Percentiles rank a stretch among this genome's conserved stretches.
phyloP scores from a whole-genome alignment of 2,329 filamentous ascomycete genomes.

The Stemphylium beticola region DNA sequence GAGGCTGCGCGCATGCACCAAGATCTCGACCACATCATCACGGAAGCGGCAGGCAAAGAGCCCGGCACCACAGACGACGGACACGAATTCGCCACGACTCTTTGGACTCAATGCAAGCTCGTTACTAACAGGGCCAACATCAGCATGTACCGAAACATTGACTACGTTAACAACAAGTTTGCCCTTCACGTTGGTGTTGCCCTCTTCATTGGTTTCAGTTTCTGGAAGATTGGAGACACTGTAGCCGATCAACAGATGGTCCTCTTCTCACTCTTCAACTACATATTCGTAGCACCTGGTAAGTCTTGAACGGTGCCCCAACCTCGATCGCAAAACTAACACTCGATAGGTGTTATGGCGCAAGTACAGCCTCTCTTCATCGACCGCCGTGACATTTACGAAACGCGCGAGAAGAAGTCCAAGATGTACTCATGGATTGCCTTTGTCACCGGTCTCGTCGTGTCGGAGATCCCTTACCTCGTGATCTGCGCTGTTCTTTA shows the following conservation, averaged over 20 bases:
- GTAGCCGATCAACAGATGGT: slow-evolving; percentile 50
- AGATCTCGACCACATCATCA: slow-evolving; percentile 48
- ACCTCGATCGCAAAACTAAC: too few species aligned
- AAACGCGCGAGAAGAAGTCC: slow-evolving; percentile 65
- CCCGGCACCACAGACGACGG: slow-evolving; percentile 49
- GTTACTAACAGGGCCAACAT: slow-evolving; percentile 32
- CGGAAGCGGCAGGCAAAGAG: slow-evolving; percentile 46
- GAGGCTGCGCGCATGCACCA: slow-evolving; percentile 41
- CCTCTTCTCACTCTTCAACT: slow-evolving; percentile 59
- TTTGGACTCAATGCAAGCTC: slow-evolving; percentile 34
- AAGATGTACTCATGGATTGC: slow-evolving; percentile 77
- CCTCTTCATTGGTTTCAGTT: slow-evolving; percentile 38
- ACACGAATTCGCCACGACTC: slow-evolving; percentile 39
- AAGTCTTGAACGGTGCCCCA: too few species aligned
- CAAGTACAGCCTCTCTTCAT: slow-evolving; percentile 55
- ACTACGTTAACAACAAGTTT: slow-evolving; percentile 38
- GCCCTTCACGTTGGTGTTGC: slow-evolving; percentile 29
- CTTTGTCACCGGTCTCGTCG: slow-evolving; percentile 72
- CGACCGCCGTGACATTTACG: slow-evolving; percentile 56
- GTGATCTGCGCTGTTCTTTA: slow-evolving; percentile 66
- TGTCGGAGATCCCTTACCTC: slow-evolving; percentile 73
- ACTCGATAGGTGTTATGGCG: slow-evolving; percentile 41
- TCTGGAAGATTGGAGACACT: slow-evolving; percentile 33
- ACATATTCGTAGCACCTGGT: slow-evolving; percentile 49
- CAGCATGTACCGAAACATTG: slow-evolving; percentile 31